A percentile compares a stretch with the other conserved stretches of the same genome.
Conservation (phyloP, 441 rosid genomes). For the Gossypium schwendimanii region DNA sequence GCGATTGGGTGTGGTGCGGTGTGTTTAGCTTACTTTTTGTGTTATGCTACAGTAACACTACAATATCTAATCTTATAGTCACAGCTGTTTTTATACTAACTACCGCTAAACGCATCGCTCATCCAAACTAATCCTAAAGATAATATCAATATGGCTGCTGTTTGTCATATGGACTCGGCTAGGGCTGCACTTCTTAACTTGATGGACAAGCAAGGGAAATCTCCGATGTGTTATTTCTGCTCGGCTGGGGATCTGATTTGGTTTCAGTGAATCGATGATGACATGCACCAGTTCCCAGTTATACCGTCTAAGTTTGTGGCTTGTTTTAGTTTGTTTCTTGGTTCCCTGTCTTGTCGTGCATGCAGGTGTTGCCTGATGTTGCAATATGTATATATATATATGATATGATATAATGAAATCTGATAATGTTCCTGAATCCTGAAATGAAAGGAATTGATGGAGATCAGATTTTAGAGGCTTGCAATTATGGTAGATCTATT, state of each 20-base stretch:
- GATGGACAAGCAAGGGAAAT: constrained; percentile 37
- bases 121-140: constrained; percentile 3
- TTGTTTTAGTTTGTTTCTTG: not conserved
- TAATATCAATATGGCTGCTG: constrained; percentile 39
- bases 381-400: not conserved
- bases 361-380: not conserved
- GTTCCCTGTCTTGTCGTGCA: not conserved
- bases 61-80: too few species aligned
- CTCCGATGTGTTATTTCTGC: constrained; percentile 67
- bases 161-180: constrained; percentile 74
- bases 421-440: not conserved
- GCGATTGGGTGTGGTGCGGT: too few species aligned
- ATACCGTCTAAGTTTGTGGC: not conserved
- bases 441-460: not conserved
- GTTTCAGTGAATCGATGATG: constrained; percentile 15
- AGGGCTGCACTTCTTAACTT: constrained; percentile 53
- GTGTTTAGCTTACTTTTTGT: too few species aligned
- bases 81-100: too few species aligned
- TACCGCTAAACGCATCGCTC: too few species aligned
- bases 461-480: not conserved
- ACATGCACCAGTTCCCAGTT: not conserved
- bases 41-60: too few species aligned
- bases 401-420: not conserved
- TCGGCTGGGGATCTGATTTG: constrained; percentile 55
- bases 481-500: not conserved